phyloP scores from a whole-genome alignment of 352 stramenopile genomes.

The Phytophthora nicotianae region DNA sequence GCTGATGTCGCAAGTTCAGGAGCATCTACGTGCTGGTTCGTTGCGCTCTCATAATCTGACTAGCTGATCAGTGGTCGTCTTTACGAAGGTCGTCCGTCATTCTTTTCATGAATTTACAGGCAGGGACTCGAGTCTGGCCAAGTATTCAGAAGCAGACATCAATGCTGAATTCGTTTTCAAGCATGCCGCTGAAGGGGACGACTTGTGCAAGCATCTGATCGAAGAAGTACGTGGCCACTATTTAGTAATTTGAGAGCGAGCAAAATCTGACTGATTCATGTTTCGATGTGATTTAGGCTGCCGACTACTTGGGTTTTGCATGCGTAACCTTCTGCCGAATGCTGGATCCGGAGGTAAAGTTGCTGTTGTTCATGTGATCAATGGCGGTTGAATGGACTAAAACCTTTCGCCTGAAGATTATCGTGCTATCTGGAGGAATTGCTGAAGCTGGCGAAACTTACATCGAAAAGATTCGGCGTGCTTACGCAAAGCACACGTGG shows the following conservation, averaged over 20 bases:
- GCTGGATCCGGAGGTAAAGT: conserved; percentile 70
- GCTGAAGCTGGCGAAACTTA: conserved; percentile 75
- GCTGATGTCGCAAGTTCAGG: conserved; percentile 65
- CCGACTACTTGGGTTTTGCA: conserved; percentile 83
- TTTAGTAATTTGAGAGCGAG: neutral
- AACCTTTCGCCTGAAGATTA: conserved; percentile 48
- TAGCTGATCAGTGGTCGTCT: neutral
- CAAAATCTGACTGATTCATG: neutral
- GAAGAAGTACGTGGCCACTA: conserved; percentile 50
- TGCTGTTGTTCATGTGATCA: neutral
- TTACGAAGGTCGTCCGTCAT: neutral
- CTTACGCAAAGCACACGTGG: conserved; percentile 78
- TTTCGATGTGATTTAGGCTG: conserved; percentile 42
- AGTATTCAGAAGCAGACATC: conserved; percentile 52
- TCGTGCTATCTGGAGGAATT: conserved; percentile 79
- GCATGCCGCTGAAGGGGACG: conserved; percentile 64
- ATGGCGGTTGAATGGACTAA: neutral
- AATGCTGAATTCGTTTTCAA: conserved; percentile 78
- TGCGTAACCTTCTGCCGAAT: conserved; percentile 82
- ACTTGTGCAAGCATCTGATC: conserved; percentile 72
- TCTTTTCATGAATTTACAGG: conserved; percentile 31
- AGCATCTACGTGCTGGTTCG: conserved; percentile 64
- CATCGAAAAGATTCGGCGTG: conserved; percentile 62
- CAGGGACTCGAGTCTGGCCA: conserved; percentile 51
- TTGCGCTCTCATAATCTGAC: neutral